phyloP scores from a whole-genome alignment of 2,329 filamentous ascomycete genomes.

The Ambrosiella xylebori region DNA sequence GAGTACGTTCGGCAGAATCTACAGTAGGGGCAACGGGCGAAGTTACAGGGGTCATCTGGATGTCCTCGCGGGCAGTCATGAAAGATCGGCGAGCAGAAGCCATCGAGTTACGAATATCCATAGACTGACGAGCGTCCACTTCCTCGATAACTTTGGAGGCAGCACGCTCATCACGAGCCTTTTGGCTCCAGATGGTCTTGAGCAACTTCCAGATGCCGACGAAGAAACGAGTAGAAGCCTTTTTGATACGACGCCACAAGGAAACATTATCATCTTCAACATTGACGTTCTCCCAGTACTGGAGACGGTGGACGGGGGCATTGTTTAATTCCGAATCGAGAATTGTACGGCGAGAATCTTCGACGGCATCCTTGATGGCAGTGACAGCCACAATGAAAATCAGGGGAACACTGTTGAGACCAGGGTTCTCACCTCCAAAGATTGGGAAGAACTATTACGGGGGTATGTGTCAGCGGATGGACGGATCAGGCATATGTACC shows the following conservation, averaged over 20 bases:
- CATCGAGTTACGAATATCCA: slow-evolving; percentile 25
- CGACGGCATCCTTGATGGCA: slow-evolving; percentile 82
- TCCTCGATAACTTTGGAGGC: slow-evolving; percentile 26
- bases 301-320: slow-evolving; percentile 75
- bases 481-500: slow-evolving; percentile 11
- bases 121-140: slow-evolving; percentile 46
- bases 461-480: slow-evolving; percentile 12
- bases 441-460: slow-evolving; percentile 71
- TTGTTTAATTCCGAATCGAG: slow-evolving; percentile 93
- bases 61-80: slow-evolving; percentile 33
- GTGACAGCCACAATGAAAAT: slow-evolving; percentile 85
- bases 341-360: slow-evolving; percentile 82
- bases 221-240: slow-evolving; percentile 52
- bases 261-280: slow-evolving; percentile 75
- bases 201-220: slow-evolving; percentile 34
- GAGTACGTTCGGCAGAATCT: slow-evolving; percentile 18
- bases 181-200: slow-evolving; percentile 32
- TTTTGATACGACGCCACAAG: slow-evolving; percentile 76
- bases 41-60: slow-evolving; percentile 82
- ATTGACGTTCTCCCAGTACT: slow-evolving; percentile 87
- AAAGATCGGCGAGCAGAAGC: slow-evolving; percentile 36
- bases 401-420: slow-evolving; percentile 72
- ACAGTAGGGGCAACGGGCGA: slow-evolving; percentile 33
- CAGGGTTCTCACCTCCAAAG: slow-evolving; percentile 82
- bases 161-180: slow-evolving; percentile 31